phyloP scores from a whole-genome alignment of 495 filamentous ascomycete species.

The Eremomyces bilateralis region DNA sequence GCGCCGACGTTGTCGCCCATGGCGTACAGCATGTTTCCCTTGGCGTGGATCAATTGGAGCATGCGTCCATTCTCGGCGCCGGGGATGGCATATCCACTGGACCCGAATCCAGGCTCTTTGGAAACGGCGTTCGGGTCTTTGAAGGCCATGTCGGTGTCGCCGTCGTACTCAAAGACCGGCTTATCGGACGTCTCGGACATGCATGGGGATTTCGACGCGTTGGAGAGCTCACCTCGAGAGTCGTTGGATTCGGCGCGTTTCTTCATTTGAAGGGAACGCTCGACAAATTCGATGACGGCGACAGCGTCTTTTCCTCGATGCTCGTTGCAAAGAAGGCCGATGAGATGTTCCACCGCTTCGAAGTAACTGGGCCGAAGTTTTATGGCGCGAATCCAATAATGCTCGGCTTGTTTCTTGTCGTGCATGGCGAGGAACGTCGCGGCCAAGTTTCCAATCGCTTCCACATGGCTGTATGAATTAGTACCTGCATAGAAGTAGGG shows the following conservation, averaged over 20 bases:
- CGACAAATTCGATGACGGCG: constrained; percentile 74
- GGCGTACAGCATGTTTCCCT: constrained; percentile 94
- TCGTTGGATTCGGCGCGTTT: constrained; percentile 27
- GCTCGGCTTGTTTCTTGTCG: constrained; percentile 62
- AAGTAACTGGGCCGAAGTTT: constrained; percentile 74
- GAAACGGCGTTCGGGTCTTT: constrained; percentile 13
- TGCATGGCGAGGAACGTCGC: constrained; percentile 71
- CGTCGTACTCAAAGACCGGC: constrained; percentile 34
- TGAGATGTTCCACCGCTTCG: constrained; percentile 89
- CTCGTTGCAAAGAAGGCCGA: constrained; percentile 65
- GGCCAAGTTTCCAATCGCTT: constrained; percentile 84
- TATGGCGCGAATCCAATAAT: constrained; percentile 68
- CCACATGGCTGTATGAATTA: constrained; percentile 52
- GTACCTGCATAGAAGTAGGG: constrained; percentile 3
- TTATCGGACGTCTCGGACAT: constrained; percentile 30
- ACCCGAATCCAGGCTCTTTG: constrained; percentile 40
- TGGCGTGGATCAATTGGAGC: constrained; percentile 79
- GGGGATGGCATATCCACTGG: constrained; percentile 69
- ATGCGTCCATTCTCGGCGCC: constrained; percentile 86
- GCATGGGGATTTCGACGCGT: constrained; percentile 29
- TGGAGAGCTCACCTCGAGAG: constrained; percentile 30
- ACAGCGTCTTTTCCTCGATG: constrained; percentile 73
- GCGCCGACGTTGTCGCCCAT: constrained; percentile 67
- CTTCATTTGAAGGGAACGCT: constrained; percentile 41
- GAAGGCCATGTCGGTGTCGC: constrained; percentile 21